These are phyloP conservation scores for Fonsecaea erecta DNA, from an alignment of 2,329 filamentous ascomycete species.

Conservation along the genomic window DNA sequence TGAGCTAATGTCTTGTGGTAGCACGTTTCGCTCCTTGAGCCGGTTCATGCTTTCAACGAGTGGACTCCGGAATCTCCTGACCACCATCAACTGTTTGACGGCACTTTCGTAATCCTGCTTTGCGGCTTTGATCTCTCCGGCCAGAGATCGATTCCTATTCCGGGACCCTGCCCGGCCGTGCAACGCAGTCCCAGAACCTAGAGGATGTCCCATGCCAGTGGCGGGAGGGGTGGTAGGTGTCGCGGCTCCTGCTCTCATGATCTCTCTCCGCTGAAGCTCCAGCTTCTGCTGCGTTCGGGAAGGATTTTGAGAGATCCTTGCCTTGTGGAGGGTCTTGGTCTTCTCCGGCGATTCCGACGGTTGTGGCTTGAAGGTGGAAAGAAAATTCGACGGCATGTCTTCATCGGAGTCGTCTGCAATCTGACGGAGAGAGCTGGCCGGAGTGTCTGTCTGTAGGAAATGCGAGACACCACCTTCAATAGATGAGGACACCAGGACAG, in stretches of 20 bases:
- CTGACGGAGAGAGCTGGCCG: slow-evolving; percentile 36
- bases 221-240: slow-evolving; percentile 49
- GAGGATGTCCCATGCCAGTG: slow-evolving; percentile 43
- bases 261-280: slow-evolving; percentile 49
- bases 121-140: slow-evolving; percentile 41
- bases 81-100: slow-evolving; percentile 50
- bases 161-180: slow-evolving; percentile 40
- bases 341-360: slow-evolving; percentile 49
- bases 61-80: slow-evolving; percentile 52
- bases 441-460: slow-evolving; percentile 46
- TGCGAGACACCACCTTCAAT: slow-evolving; percentile 53
- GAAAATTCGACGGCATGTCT: slow-evolving; percentile 53
- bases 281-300: slow-evolving; percentile 56
- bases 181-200: slow-evolving; percentile 33
- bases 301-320: slow-evolving; percentile 39
- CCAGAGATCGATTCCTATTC: slow-evolving; percentile 33
- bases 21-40: slow-evolving; percentile 35
- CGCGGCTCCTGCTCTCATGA: slow-evolving; percentile 48
- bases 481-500: slow-evolving; percentile 50
- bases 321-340: slow-evolving; percentile 39
- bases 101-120: slow-evolving; percentile 52
- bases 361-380: slow-evolving; percentile 54
- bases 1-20: slow-evolving; percentile 25
- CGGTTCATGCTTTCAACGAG: slow-evolving; percentile 50
- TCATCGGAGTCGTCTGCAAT: slow-evolving; percentile 49